Evolutionary conservation across 495 filamentous ascomycete species (phyloP).

Genomic region (Sphaerosporella brunnea): DNA sequence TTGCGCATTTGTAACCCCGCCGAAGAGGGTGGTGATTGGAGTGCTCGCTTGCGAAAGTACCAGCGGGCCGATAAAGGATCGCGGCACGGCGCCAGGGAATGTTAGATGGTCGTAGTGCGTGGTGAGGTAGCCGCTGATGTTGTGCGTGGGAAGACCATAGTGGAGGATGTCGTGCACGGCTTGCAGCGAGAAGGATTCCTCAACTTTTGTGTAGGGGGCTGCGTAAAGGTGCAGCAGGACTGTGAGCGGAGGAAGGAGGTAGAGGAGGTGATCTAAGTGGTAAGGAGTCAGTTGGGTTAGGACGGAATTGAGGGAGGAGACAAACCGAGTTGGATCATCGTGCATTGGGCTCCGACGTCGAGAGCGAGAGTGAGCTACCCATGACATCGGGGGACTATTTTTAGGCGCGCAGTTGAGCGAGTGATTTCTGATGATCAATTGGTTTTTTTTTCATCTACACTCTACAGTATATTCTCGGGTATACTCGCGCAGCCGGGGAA

Average conservation of each 20-base stretch:
- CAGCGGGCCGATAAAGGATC: constrained; percentile 71
- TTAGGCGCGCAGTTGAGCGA: too few relatives aligned
- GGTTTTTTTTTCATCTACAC: too few relatives aligned
- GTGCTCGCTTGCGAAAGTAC: constrained; percentile 49
- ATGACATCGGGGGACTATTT: too few relatives aligned
- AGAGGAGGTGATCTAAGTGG: constrained; percentile 35
- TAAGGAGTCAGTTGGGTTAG: background rate
- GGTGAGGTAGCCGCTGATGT: constrained; percentile 34
- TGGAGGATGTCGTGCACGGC: constrained; percentile 76
- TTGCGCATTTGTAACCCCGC: constrained; percentile 33
- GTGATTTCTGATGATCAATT: too few relatives aligned
- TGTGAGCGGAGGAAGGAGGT: constrained; percentile 41
- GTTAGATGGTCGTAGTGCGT: constrained; percentile 71
- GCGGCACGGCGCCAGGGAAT: constrained; percentile 80
- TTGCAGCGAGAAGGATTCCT: constrained; percentile 97
- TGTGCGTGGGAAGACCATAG: constrained; percentile 50
- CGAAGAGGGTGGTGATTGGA: constrained; percentile 38
- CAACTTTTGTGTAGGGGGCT: constrained; percentile 93
- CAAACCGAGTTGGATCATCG: too few relatives aligned
- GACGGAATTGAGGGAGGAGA: too few relatives aligned
- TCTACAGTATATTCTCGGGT: too few relatives aligned
- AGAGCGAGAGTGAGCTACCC: too few relatives aligned
- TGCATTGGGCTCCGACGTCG: too few relatives aligned
- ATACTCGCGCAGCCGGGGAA: too few relatives aligned
- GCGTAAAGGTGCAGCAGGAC: constrained; percentile 58